Evolutionary conservation across 805 yeast genomes (phyloP).

Genomic region (Pichia membranifaciens): DNA sequence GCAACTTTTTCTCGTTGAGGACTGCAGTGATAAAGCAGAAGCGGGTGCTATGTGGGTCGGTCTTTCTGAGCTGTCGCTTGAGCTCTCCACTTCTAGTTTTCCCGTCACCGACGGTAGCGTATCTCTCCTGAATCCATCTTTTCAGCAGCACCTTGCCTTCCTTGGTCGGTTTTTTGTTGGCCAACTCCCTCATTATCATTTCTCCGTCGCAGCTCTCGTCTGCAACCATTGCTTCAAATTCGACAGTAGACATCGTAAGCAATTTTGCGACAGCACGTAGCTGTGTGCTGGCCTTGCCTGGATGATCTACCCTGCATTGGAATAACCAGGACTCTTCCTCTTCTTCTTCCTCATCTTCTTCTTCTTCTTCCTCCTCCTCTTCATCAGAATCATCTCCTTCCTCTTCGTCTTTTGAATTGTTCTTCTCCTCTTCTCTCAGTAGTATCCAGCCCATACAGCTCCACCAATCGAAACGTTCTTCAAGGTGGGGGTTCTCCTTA

Average conservation of each 20-base stretch:
- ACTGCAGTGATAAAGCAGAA: slow-evolving; percentile 7
- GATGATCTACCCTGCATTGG: slow-evolving; percentile 35
- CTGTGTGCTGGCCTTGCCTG: slow-evolving; percentile 42
- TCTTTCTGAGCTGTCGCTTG: slow-evolving; percentile 15
- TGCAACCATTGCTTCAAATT: slow-evolving; percentile 11
- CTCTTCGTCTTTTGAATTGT: slow-evolving; percentile 15
- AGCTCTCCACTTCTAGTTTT: slow-evolving; percentile 11
- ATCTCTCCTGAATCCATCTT: slow-evolving; percentile 18
- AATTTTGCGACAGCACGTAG: slow-evolving; percentile 39
- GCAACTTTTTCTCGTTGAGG: slow-evolving; percentile 15
- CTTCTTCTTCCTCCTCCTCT: slow-evolving; percentile 19
- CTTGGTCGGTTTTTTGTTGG: slow-evolving; percentile 2
- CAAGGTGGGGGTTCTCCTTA: slow-evolving; percentile 16
- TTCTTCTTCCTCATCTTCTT: slow-evolving; percentile 29
- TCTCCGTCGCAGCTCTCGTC: slow-evolving; percentile 11
- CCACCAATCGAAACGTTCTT: slow-evolving; percentile 24
- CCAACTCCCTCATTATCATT: slow-evolving; percentile 11
- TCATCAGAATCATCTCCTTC: slow-evolving; percentile 14
- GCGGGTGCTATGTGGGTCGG: neutral
- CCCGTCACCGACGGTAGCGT: slow-evolving; percentile 2
- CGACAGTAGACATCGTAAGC: slow-evolving; percentile 25
- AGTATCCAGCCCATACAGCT: slow-evolving; percentile 18
- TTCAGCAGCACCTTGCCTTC: slow-evolving; percentile 15
- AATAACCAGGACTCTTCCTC: slow-evolving; percentile 30
- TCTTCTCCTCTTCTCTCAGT: slow-evolving; percentile 14